Conservation (phyloP, 176 grass and related monocot genomes). For the Thalia dealbata region DNA sequence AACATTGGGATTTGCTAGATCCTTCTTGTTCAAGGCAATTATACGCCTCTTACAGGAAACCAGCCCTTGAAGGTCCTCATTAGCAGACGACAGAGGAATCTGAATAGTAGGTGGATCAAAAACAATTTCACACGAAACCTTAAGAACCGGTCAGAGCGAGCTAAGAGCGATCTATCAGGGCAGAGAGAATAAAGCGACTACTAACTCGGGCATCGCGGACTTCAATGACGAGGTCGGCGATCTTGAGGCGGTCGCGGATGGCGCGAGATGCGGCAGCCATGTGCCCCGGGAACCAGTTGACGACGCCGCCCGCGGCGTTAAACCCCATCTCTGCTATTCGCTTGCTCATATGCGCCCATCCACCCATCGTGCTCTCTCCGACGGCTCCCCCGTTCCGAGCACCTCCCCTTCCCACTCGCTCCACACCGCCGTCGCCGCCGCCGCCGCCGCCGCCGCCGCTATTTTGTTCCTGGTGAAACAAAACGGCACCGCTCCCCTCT, state of each 20-base stretch:
- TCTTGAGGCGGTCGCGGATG: constrained; percentile 82
- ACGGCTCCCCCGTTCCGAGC: neutral
- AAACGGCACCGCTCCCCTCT: too few species aligned
- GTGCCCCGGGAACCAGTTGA: constrained; percentile 97
- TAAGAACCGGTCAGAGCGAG: neutral
- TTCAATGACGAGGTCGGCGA: constrained; percentile 87
- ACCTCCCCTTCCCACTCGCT: neutral
- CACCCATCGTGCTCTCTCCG: constrained; percentile 25
- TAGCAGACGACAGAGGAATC: constrained; percentile 80
- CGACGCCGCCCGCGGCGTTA: constrained; percentile 46
- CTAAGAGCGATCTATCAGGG: neutral
- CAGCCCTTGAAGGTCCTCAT: constrained; percentile 68
- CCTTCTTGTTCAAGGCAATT: constrained; percentile 93
- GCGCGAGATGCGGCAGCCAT: constrained; percentile 85
- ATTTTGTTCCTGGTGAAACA: too few species aligned
- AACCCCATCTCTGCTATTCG: constrained; percentile 77
- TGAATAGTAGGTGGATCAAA: constrained; percentile 13
- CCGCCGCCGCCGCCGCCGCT: neutral
- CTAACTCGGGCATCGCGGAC: constrained; percentile 89
- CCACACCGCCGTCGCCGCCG: neutral
- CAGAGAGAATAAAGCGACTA: constrained; percentile 8
- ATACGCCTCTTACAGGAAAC: constrained; percentile 65
- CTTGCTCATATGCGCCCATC: constrained; percentile 34
- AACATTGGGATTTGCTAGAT: constrained; percentile 88
- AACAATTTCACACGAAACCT: too few species aligned